A percentile compares a stretch with the other conserved stretches of the same genome.
Evolutionary conservation across 768 basidiomycete genomes (phyloP).

Genomic region (Podaxis pistillaris): DNA sequence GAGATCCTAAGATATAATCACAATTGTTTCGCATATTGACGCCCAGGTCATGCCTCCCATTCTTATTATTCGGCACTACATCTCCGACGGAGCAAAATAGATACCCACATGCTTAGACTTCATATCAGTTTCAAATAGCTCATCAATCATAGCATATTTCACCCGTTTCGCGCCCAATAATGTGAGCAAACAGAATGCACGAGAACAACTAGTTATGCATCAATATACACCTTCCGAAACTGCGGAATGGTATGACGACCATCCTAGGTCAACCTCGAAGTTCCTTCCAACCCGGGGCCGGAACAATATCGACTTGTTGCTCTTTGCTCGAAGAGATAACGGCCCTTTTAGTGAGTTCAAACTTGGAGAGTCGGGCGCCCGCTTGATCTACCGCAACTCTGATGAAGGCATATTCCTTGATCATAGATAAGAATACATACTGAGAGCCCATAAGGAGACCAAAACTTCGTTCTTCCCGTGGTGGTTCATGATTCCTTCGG

Average conservation of each 20-base stretch:
- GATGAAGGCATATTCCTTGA: neutral
- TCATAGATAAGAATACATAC: slow-evolving; percentile 18
- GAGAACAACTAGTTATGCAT: no score
- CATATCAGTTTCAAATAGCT: no score
- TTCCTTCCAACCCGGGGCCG: slow-evolving; percentile 32
- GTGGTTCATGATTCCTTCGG: slow-evolving; percentile 36
- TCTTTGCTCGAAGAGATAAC: slow-evolving; percentile 27
- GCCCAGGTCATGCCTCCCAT: neutral
- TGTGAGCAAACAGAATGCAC: no score
- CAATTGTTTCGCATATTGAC: neutral
- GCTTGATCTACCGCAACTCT: slow-evolving; percentile 17
- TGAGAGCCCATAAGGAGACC: slow-evolving; percentile 34
- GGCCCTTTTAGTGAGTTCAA: slow-evolving; percentile 29
- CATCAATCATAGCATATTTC: no score
- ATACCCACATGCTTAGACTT: no score
- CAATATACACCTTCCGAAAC: neutral
- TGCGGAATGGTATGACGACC: neutral
- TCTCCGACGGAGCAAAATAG: no score
- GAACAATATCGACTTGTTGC: slow-evolving; percentile 26
- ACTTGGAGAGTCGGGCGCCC: slow-evolving; percentile 28
- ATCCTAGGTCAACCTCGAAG: slow-evolving; percentile 18
- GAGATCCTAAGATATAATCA: neutral
- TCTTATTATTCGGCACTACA: no score
- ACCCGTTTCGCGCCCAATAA: no score
- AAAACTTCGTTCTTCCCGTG: slow-evolving; percentile 33